These are phyloP conservation scores for Gamarada debralockiae DNA, from an alignment of 495 filamentous ascomycete species.

Conservation along the genomic window DNA sequence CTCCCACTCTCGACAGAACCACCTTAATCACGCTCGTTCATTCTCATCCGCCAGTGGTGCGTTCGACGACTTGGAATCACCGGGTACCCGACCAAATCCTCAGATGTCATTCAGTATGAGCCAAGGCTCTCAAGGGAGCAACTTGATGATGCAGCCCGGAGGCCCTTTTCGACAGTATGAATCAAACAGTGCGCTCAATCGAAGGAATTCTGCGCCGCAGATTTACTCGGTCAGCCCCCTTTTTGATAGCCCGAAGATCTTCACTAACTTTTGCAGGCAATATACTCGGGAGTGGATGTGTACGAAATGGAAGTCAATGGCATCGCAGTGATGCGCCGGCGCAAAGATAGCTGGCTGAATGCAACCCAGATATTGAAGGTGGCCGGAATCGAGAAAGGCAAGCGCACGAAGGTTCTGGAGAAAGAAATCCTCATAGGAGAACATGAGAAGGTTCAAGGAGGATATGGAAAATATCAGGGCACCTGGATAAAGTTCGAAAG, in stretches of 20 bases:
- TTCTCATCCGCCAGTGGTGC: conserved; percentile 13
- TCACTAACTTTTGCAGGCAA: conserved; percentile 54
- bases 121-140: conserved; percentile 23
- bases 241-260: background rate
- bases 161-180: conserved; percentile 23
- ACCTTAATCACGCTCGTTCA: conserved; percentile 12
- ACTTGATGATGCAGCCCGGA: conserved; percentile 23
- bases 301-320: conserved; percentile 97
- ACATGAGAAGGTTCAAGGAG: conserved; percentile 97
- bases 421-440: conserved; percentile 95
- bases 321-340: conserved; percentile 89
- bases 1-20: conserved; percentile 18
- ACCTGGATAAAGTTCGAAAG: conserved; percentile 95
- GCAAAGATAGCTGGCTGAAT: conserved; percentile 89
- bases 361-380: conserved; percentile 96
- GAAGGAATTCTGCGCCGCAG: conserved; percentile 56
- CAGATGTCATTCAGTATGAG: conserved; percentile 29
- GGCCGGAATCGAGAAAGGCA: conserved; percentile 92
- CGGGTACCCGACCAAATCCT: conserved; percentile 7
- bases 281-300: conserved; percentile 90
- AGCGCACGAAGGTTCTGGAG: conserved; percentile 93
- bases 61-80: conserved; percentile 14
- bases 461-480: conserved; percentile 97
- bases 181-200: conserved; percentile 31
- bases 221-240: conserved; percentile 66